Percentiles rank a stretch among this genome's conserved stretches.
Evolutionary conservation across 306 rosid genomes (phyloP).

Genomic region (Canavalia ensiformis): DNA sequence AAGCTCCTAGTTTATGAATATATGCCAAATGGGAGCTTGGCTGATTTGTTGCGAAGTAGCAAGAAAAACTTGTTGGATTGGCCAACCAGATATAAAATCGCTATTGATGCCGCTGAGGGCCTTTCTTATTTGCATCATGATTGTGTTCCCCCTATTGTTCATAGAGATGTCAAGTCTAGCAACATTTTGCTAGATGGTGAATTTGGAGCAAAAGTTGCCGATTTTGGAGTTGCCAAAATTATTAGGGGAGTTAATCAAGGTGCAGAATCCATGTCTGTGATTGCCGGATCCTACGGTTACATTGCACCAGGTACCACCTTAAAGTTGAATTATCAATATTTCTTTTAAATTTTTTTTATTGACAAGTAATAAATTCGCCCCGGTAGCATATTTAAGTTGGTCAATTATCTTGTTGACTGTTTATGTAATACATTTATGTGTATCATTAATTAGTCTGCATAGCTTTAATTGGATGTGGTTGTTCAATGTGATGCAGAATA

Average conservation of each 20-base stretch:
- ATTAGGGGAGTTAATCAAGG: conserved; percentile 55
- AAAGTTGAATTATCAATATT: neutral
- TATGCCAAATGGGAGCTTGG: conserved; percentile 90
- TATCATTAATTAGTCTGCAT: neutral
- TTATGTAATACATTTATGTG: neutral
- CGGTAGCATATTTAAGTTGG: neutral
- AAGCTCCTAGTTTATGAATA: conserved; percentile 84
- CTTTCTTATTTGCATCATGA: conserved; percentile 86
- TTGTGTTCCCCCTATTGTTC: conserved; percentile 81
- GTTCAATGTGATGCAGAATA: conserved; percentile 65
- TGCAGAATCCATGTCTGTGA: conserved; percentile 71
- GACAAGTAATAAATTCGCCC: neutral
- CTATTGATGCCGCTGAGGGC: conserved; percentile 87
- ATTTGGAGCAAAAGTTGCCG: conserved; percentile 84
- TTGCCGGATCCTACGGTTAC: conserved; percentile 91
- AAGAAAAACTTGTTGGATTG: conserved; percentile 68
- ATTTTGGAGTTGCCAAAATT: conserved; percentile 81
- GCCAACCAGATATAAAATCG: conserved; percentile 73
- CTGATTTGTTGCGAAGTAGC: conserved; percentile 67
- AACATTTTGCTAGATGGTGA: conserved; percentile 78
- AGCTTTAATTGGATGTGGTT: neutral
- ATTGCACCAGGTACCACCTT: conserved; percentile 80
- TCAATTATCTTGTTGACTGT: neutral
- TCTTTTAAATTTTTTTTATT: neutral
- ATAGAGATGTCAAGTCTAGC: conserved; percentile 82